Evolutionary conservation across 179 eudicot genomes (phyloP).

Genomic region (Beta macrorhiza): DNA sequence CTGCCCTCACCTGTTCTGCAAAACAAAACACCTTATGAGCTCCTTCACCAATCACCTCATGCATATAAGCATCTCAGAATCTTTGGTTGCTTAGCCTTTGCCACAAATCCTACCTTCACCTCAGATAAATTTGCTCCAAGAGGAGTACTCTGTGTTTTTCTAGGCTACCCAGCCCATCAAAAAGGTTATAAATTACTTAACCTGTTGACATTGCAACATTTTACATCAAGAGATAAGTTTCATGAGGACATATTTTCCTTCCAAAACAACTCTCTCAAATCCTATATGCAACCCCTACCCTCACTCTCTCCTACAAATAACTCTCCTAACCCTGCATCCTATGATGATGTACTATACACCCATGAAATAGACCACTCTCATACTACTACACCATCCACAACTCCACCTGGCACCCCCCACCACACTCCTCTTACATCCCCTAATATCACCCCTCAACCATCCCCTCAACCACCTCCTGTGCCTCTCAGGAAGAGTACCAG

Average conservation of each 20-base stretch:
- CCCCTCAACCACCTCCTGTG: not conserved
- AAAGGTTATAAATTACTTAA: not conserved
- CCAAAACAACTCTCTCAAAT: too few species aligned
- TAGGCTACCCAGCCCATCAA: not conserved
- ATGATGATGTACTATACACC: not conserved
- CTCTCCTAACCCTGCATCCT: not conserved
- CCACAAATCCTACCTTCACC: not conserved
- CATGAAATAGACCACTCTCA: not conserved
- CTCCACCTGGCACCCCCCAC: not conserved
- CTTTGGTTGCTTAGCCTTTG: not conserved
- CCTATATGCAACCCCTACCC: not conserved
- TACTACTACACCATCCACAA: not conserved
- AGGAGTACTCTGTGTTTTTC: not conserved
- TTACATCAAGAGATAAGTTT: not conserved
- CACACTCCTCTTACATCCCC: not conserved
- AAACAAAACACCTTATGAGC: not conserved
- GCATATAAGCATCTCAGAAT: not conserved
- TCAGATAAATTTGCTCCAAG: not conserved
- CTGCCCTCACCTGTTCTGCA: not conserved
- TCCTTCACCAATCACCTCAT: not conserved
- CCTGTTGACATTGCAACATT: too few species aligned
- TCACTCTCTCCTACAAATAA: too few species aligned
- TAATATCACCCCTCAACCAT: too few species aligned
- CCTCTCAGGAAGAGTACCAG: too few species aligned
- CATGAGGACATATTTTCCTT: not conserved